A percentile compares a stretch with the other conserved stretches of the same genome.
phyloP scores from a whole-genome alignment of 1,139 yeast species.

The Pichia sp. region DNA sequence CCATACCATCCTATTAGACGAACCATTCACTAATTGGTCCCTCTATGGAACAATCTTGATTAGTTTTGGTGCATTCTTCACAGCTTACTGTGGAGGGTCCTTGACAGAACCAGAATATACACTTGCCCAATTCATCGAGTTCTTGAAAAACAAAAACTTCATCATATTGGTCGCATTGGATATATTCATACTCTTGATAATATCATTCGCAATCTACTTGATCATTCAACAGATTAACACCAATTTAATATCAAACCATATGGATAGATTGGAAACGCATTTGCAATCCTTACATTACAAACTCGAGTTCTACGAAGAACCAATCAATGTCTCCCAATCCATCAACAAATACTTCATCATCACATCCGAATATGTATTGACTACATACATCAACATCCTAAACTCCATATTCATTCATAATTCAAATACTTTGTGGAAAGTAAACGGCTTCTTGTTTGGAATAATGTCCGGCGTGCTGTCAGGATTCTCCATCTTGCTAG shows the following conservation, averaged over 20 bases:
- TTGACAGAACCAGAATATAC: conserved; percentile 52
- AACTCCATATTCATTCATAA: conserved; percentile 14
- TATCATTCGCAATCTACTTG: conserved; percentile 28
- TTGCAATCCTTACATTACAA: not conserved
- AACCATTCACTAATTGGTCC: conserved; percentile 59
- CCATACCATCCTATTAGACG: conserved; percentile 66
- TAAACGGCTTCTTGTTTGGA: conserved; percentile 63
- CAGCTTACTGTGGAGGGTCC: conserved; percentile 69
- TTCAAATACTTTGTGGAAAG: conserved; percentile 25
- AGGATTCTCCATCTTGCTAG: conserved; percentile 82
- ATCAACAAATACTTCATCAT: not conserved
- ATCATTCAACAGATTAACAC: conserved; percentile 13
- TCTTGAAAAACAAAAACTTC: conserved; percentile 42
- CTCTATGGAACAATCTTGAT: conserved; percentile 67
- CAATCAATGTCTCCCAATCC: not conserved
- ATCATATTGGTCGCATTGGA: conserved; percentile 43
- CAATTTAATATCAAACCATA: not conserved
- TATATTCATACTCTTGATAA: conserved; percentile 30
- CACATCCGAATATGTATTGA: not conserved
- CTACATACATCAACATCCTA: not conserved
- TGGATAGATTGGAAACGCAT: not conserved
- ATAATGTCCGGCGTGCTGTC: conserved; percentile 74
- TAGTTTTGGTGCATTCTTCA: conserved; percentile 73
- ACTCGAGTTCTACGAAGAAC: not conserved
- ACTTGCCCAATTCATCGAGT: conserved; percentile 42